Base-by-base conservation (phyloP, 2,329 filamentous ascomycete genomes). In the Tympanopsis confertula region DNA sequence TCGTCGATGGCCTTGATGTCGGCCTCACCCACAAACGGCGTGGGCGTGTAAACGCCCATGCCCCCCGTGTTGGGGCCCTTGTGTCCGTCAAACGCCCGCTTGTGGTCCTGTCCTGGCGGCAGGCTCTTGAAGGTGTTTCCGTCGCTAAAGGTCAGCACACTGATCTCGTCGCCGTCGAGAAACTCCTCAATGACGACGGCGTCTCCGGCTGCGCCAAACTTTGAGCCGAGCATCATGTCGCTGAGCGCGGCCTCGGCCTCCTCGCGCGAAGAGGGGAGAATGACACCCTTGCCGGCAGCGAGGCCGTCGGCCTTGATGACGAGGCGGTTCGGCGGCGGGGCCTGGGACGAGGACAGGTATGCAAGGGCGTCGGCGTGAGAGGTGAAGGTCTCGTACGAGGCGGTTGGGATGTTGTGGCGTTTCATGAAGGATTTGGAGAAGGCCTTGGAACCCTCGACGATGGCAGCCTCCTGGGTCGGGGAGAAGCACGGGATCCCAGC, bases 351-450 rank as follows among this genome's bases (percentile, higher is more conserved):
- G 46, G 86, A 78, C 37, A 96, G 65, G 55, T 96, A 93, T 48
- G 74, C 63, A 46, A 69, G 66, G 13, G 87, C 87, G 35, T 74
- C 65, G 39, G 81, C 73, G 58, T 83, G 88, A 50, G 84, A 71
- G 56, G 69, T 76, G 55, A 96, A 95, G 65, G 93, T 95, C 58
- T 82, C 76, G 63, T 94, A 96, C 28, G 75, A 77, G n/a, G 91
- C 91, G 1, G 91, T 96, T 24, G 89, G 88, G 49, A 98, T 94
- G 50, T 74, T 72, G 62, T 94, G 78, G 46, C 81, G 78, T 59
- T 83, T 81, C 91, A 96, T 98, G 55, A 96, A 96, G 59, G 96
- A 88, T 58, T 98, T 98, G 44, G 85, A 87, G 59, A 93, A 96
- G 10, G 89, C 85, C 68, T 98, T 98, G 64, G 85, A 93, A 42